A percentile compares a stretch with the other conserved stretches of the same genome.
Evolutionary conservation across 257 asterid genomes (phyloP).

Genomic region (Gardenia jasminoides): DNA sequence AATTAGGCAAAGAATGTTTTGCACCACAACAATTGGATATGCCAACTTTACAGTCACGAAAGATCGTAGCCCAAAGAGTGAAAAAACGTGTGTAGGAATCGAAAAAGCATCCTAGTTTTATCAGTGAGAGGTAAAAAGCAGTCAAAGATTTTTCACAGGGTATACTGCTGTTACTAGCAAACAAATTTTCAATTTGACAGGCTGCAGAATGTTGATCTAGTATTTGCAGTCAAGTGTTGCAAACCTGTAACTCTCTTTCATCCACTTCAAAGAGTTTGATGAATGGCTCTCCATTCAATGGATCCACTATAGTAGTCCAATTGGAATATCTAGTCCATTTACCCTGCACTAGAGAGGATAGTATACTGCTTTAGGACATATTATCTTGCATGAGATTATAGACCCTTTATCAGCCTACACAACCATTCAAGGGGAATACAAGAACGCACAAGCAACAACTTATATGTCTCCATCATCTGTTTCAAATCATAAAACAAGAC

Average conservation of each 20-base stretch:
- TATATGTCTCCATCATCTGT: neutral
- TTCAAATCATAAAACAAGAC: neutral
- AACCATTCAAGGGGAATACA: neutral
- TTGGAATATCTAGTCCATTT: slow-evolving; percentile 61
- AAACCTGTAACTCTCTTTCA: slow-evolving; percentile 67
- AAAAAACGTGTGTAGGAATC: neutral
- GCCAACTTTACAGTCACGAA: neutral
- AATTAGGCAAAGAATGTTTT: neutral
- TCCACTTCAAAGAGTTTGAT: slow-evolving; percentile 84
- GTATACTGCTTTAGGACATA: slow-evolving; percentile 10
- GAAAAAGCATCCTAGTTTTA: neutral
- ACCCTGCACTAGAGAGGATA: slow-evolving; percentile 68
- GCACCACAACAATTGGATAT: neutral
- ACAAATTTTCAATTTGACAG: neutral
- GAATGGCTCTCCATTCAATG: slow-evolving; percentile 88
- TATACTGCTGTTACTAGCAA: neutral
- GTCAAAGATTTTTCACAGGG: neutral
- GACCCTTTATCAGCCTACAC: neutral
- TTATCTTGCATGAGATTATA: neutral
- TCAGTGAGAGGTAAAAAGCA: neutral
- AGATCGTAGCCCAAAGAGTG: neutral
- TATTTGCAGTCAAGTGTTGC: neutral
- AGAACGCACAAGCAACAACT: neutral
- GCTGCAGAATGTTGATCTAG: neutral
- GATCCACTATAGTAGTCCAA: slow-evolving; percentile 75